Evolutionary conservation across 2,329 filamentous ascomycete genomes (phyloP), one percentile per base, ranked within the genome.

Genomic region (Hymenoscyphus salicellus): DNA sequence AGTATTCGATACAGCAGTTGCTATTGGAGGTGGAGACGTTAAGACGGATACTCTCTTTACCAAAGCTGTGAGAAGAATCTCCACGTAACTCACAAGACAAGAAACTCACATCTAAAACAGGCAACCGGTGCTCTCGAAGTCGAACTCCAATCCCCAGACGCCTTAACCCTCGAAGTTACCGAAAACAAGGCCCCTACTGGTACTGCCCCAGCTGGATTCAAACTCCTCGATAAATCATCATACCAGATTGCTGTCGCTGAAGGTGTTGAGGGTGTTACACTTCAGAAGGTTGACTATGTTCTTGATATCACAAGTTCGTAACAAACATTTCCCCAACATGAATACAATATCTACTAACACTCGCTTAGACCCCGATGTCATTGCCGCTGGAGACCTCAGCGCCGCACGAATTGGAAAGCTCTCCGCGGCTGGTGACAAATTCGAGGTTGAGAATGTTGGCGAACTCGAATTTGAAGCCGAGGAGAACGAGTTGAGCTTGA

Each of bases 381-480:
- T 67, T 7, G 66, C 62, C 14, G 66, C 56, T 0, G 59, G 76
- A 14, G 76, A 79, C 62, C 75, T 79, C 63, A 77, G 74, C 68
- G 65, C 75, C 16, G 76, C 75, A 26, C 68, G 75, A 61, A 70
- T 79, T 38, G 78, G 75, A 49, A 75, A 74, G 30, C 73, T 80
- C 46, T 77, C 73, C 66, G 67, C 70, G 7, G 75, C 78, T 26
- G 72, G 75, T 41, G 73, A 76, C 60, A 71, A 70, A 16, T 79
- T 79, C 60, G 71, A 79, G 61, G 74, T 79, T 49, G 75, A 75
- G 36, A 72, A 70, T 20, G 60, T 79, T 0, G 77, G 77, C 62
- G 78, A 79, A 70, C 70, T 76, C n/a, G 78, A 79, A 66, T 80
- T 79, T 49, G 78, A 80, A 68, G 75, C 62, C 1, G 78, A 79